Evolutionary conservation across 2,329 filamentous ascomycete genomes (phyloP).

Genomic region (Colletotrichum tropicicola): DNA sequence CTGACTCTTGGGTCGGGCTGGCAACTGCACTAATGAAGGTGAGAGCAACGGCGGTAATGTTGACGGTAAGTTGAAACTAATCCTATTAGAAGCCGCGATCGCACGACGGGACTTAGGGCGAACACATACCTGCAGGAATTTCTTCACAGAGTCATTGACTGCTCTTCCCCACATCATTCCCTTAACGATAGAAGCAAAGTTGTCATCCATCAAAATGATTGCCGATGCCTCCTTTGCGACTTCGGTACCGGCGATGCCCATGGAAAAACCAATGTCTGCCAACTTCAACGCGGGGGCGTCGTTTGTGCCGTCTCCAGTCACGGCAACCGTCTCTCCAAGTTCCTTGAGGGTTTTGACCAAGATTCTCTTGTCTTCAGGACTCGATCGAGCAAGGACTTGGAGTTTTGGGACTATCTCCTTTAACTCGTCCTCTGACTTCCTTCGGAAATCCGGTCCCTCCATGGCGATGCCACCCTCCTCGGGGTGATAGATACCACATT

Average conservation of each 20-base stretch:
- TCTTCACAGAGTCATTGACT: slow-evolving; percentile 71
- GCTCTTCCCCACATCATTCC: slow-evolving; percentile 70
- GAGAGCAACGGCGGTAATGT: slow-evolving; percentile 67
- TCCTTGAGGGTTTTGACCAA: slow-evolving; percentile 72
- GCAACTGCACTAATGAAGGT: slow-evolving; percentile 68
- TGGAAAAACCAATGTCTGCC: slow-evolving; percentile 74
- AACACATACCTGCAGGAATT: slow-evolving; percentile 67
- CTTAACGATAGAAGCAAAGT: slow-evolving; percentile 70
- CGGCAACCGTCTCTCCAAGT: slow-evolving; percentile 72
- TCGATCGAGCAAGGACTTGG: slow-evolving; percentile 74
- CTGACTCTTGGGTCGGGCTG: slow-evolving; percentile 56
- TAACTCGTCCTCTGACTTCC: slow-evolving; percentile 58
- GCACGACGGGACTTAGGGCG: no score
- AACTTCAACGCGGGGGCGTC: slow-evolving; percentile 73
- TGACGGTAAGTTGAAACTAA: slow-evolving; percentile 68
- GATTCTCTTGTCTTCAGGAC: slow-evolving; percentile 74
- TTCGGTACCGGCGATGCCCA: slow-evolving; percentile 74
- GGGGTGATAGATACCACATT: slow-evolving; percentile 47
- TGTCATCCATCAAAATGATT: slow-evolving; percentile 71
- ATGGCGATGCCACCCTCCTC: slow-evolving; percentile 63
- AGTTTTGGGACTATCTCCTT: slow-evolving; percentile 67
- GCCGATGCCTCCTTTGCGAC: slow-evolving; percentile 70
- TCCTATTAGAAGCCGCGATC: slow-evolving; percentile 71
- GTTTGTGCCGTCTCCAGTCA: slow-evolving; percentile 74
- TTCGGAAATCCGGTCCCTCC: slow-evolving; percentile 62